Percentiles rank a stretch among this genome's conserved stretches.
Conservation (phyloP, 2,329 filamentous ascomycete species). For the Xylariaceae sp. region DNA sequence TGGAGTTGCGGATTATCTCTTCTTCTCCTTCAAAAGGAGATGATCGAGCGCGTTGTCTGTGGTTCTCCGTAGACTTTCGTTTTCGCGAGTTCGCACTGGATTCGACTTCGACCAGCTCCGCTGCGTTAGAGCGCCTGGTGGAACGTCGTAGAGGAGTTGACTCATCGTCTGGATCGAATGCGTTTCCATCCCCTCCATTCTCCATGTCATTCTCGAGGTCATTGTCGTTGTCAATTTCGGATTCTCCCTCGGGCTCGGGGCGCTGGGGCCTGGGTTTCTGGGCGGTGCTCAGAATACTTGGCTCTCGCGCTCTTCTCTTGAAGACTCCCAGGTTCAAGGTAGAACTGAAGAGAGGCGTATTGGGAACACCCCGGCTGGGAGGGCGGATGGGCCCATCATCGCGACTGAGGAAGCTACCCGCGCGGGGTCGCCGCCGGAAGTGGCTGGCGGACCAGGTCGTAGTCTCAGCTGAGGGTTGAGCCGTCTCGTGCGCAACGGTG, state of each 20-base stretch:
- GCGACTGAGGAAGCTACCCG: constrained; percentile 30
- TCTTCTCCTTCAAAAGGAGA: constrained; percentile 30
- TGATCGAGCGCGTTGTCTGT: constrained; percentile 34
- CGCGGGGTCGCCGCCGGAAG: constrained; percentile 31
- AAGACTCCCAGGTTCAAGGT: constrained; percentile 54
- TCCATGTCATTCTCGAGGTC: constrained; percentile 40
- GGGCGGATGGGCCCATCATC: constrained; percentile 32
- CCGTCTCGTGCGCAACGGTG: constrained; percentile 26
- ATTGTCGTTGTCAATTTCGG: constrained; percentile 40
- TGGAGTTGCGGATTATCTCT: constrained; percentile 12
- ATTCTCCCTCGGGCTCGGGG: constrained; percentile 28
- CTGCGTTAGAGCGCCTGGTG: constrained; percentile 34
- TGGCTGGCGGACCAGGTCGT: constrained; percentile 29
- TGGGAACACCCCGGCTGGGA: constrained; percentile 31
- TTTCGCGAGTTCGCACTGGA: constrained; percentile 44
- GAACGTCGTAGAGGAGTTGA: constrained; percentile 60
- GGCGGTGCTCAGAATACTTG: constrained; percentile 56
- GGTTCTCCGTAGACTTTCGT: constrained; percentile 50
- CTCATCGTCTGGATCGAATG: constrained; percentile 62
- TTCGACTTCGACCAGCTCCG: constrained; percentile 21
- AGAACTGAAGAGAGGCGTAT: constrained; percentile 32
- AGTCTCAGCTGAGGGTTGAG: constrained; percentile 29
- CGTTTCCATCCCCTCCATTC: constrained; percentile 38
- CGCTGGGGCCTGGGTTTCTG: constrained; percentile 37
- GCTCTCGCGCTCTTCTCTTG: constrained; percentile 54